Evolutionary conservation across 148 eudicot genomes (phyloP).

Genomic region (Vaccinium myrtillus): DNA sequence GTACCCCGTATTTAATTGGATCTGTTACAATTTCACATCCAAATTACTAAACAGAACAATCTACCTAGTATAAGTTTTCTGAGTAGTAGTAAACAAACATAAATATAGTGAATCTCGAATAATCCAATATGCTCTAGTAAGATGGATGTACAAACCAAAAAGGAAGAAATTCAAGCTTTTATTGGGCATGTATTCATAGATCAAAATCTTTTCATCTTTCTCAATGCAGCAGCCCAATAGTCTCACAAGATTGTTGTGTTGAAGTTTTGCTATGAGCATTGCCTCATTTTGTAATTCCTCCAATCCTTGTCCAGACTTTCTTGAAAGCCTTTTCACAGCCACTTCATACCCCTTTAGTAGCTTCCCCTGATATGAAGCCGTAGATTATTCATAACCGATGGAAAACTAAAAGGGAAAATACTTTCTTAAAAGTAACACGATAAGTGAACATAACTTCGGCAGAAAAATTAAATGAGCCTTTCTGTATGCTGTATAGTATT

Average conservation of each 20-base stretch:
- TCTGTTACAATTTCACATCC: not conserved
- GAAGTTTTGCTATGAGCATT: not conserved
- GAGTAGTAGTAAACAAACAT: not conserved
- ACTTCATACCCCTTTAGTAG: not conserved
- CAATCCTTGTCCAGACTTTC: slow-evolving; percentile 1
- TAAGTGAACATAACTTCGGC: not conserved
- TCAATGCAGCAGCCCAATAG: slow-evolving; percentile 4
- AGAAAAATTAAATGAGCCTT: not conserved
- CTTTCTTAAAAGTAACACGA: not conserved
- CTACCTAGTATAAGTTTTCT: not conserved
- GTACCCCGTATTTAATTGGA: not conserved
- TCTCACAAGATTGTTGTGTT: slow-evolving; percentile 6
- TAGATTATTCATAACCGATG: not conserved
- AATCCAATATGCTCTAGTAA: not conserved
- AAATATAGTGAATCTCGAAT: not conserved
- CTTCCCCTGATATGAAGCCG: not conserved
- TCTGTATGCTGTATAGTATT: not conserved
- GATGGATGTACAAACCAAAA: not conserved
- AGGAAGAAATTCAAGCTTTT: too few species aligned
- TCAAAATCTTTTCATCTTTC: slow-evolving; percentile 1
- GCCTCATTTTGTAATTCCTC: too few species aligned
- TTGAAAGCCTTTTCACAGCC: slow-evolving; percentile 1
- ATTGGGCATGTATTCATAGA: too few species aligned
- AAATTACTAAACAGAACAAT: not conserved
- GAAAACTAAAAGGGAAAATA: not conserved